Evolutionary conservation across 768 basidiomycete species (phyloP), one percentile per base, ranked within the genome.

Genomic region (Phaffia tasmanica): DNA sequence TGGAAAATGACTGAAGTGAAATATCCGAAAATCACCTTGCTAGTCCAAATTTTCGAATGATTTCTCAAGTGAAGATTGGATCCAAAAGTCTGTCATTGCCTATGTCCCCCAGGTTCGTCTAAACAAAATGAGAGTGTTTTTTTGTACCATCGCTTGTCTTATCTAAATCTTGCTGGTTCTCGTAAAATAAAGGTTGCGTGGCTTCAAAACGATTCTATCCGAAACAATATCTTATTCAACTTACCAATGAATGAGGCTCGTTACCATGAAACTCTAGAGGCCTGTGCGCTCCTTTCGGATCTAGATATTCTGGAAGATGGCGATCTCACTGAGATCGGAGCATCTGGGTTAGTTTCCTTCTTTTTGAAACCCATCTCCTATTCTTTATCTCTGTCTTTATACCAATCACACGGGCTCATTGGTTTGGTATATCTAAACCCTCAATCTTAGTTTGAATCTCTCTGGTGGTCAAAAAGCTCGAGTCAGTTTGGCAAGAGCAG

Each of bases 241-340:
- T 77, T 88, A 30, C 89, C 89, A 0, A 86, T 80, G 68, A 81
- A 86, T 57, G 83, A 82, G 71, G 79, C 85, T 61, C 81, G 91
- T 8, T 93, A 94, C 72, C 79, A 82, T 67, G 82, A 81, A 70
- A 90, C 89, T 8, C 78, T 94, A 7, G 84, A 88, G 75, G 87
- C 84, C 1, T 92, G 90, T 74, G 85, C 86, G 0, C 78, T 92
- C 27, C 72, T 75, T n/a, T 81, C 80, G 21, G 90, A 92, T 73
- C 78, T 93, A 29, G 79, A 81, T 66, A 82, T 87, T 15, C 80
- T 90, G 46, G 89, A 91, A 73, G 89, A 91, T 71, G 88, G 88
- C 0, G 88, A 90, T 72, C 78, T 85, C 75, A 90, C 88, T 42
- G 35, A 35, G 85, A 86, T 84, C 48, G 53, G 62, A 74, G 56